phyloP scores from a whole-genome alignment of 108 stramenopile genomes.

The Cyclotella baltica region DNA sequence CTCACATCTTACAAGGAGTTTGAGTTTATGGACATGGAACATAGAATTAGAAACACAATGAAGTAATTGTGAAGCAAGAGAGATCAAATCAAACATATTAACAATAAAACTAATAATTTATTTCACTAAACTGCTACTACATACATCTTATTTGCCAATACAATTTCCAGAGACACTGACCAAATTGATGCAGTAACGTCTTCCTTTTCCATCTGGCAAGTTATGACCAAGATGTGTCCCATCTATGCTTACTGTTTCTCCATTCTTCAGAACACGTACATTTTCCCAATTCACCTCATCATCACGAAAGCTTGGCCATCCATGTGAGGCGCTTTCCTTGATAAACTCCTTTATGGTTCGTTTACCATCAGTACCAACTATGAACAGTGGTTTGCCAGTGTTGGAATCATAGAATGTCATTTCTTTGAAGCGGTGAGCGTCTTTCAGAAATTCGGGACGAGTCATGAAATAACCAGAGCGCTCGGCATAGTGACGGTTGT shows the following conservation, averaged over 20 bases:
- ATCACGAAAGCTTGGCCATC: constrained; percentile 90
- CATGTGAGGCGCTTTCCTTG: constrained; percentile 69
- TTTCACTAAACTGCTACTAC: too few species aligned
- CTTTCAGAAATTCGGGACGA: constrained; percentile 65
- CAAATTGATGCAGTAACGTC: constrained; percentile 72
- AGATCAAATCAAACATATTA: too few species aligned
- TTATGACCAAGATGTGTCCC: constrained; percentile 91
- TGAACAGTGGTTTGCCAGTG: constrained; percentile 80
- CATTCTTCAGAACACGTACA: constrained; percentile 83
- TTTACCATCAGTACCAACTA: constrained; percentile 55
- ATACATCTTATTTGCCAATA: background rate
- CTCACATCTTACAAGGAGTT: too few species aligned
- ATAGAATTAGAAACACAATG: too few species aligned
- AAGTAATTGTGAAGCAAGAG: too few species aligned
- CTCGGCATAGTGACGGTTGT: constrained; percentile 91
- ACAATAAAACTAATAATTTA: too few species aligned
- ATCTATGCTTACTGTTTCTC: constrained; percentile 86
- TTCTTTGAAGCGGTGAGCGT: constrained; percentile 28
- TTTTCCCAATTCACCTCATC: constrained; percentile 86
- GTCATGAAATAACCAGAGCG: constrained; percentile 80
- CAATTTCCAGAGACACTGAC: constrained; percentile 70
- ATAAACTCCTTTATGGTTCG: constrained; percentile 78
- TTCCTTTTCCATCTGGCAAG: constrained; percentile 70
- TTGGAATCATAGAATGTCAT: constrained; percentile 89
- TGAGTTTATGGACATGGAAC: too few species aligned